Base-by-base conservation (phyloP, 306 rosid genomes). In the Cucumis hystrix region DNA sequence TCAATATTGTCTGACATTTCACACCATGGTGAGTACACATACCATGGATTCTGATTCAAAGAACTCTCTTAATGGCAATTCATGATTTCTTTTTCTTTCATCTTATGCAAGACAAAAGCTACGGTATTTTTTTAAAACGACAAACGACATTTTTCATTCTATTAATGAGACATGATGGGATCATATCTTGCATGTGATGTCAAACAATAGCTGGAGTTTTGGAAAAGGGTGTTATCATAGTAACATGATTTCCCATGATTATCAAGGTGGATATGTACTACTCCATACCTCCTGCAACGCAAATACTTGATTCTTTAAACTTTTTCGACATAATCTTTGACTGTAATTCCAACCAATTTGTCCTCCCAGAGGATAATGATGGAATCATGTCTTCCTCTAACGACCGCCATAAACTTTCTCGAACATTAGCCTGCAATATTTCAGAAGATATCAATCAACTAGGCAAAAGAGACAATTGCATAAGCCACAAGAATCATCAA, bases 371-470 rank as follows among this genome's bases (percentile, higher is more conserved):
- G 73, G 97, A 78, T 76, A 84, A 69, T 28, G 96, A 85, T 60
- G 97, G 91, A 84, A 90, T 78, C 90, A 95, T 84, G 80, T 95
- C 97, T 84, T 95, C 97, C 88, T 95, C 99, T 83, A 95, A 85
- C 66, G 99, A 90, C 47, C 14, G 89, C 99, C 99, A 95, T 74
- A 85, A 77, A 72, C 81, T 82, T 86, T 95, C 99, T 80, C 81
- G 86, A 74, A 86, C 91, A 79, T 79, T 79, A 84, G 80, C 97
- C 99, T 95, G 90, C 80, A 81, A 88, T 73, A 75, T 81, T 80
- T 64, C 57, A 14, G 57, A 69, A 69, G 21, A 69, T 45, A 8
- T 23, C 39, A 43, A 69, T 69, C 39, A 45, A 13, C n/a, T 21
- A 21, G 55, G 39, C 14, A 52, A 65, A 17, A 75, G 61, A 76